These are phyloP conservation scores for Neurospora tetraspora DNA, from an alignment of 495 filamentous ascomycete species.

Conservation along the genomic window DNA sequence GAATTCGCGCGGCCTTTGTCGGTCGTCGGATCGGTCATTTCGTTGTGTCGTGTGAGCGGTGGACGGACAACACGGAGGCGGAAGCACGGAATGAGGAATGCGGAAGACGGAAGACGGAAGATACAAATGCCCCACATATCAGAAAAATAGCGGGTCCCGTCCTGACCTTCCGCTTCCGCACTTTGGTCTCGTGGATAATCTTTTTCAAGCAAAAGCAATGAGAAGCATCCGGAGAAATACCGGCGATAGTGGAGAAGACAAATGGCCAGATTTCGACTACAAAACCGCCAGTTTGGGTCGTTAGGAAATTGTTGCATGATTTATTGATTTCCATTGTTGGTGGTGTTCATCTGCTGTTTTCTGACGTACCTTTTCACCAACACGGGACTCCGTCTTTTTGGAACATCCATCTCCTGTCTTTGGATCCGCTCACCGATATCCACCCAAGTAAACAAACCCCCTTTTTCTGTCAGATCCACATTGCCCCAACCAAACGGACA, in stretches of 20 bases:
- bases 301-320: background rate
- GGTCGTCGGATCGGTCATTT: background rate
- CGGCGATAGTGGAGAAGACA: background rate
- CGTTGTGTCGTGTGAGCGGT: background rate
- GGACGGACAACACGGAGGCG: background rate
- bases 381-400: background rate
- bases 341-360: background rate
- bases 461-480: background rate
- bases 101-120: conserved; percentile 13
- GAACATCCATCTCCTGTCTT: background rate
- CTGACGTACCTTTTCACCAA: background rate
- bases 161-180: background rate
- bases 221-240: background rate
- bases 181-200: background rate
- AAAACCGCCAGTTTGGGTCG: background rate
- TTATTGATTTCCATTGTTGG: background rate
- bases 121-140: background rate
- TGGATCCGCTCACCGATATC: background rate
- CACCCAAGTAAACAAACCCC: background rate
- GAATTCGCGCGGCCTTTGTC: background rate
- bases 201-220: background rate
- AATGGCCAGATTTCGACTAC: background rate
- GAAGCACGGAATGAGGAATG: conserved; percentile 6
- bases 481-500: background rate
- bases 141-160: background rate